Percentiles rank a stretch among this genome's conserved stretches.
Evolutionary conservation across 2,329 filamentous ascomycete genomes (phyloP).

Genomic region (Sarocladium oryzae): DNA sequence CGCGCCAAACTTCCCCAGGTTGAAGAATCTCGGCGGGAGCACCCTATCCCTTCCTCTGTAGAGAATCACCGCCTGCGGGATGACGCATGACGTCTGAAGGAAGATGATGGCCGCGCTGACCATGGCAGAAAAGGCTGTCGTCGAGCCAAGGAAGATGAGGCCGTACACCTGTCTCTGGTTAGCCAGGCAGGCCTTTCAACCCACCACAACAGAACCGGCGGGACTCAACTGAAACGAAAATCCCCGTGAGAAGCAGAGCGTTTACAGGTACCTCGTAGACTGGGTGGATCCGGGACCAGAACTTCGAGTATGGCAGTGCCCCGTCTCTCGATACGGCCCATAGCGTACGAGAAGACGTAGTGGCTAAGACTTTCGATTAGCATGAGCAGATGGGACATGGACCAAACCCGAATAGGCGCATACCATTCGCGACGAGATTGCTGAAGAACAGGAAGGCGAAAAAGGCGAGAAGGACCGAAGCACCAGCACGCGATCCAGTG

Average conservation of each 20-base stretch:
- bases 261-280: conserved; percentile 60
- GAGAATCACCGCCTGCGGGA: conserved; percentile 20
- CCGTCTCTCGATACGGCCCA: conserved; percentile 61
- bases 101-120: conserved; percentile 22
- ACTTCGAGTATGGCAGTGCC: conserved; percentile 54
- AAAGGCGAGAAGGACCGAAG: conserved; percentile 55
- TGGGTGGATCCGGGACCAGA: conserved; percentile 57
- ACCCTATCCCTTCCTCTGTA: conserved; percentile 17
- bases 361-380: conserved; percentile 26
- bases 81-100: conserved; percentile 17
- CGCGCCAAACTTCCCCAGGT: conserved; percentile 18
- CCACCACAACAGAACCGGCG: background rate
- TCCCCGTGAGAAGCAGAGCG: conserved; percentile 36
- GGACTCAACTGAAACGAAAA: background rate
- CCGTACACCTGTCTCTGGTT: conserved; percentile 19
- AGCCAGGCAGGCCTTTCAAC: background rate
- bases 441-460: conserved; percentile 55
- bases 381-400: conserved; percentile 57
- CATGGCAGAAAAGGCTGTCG: conserved; percentile 21
- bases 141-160: conserved; percentile 22
- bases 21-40: conserved; percentile 19
- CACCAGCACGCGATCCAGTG: conserved; percentile 53
- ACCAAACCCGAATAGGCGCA: background rate
- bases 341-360: conserved; percentile 56
- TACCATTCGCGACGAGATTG: conserved; percentile 5